phyloP scores from a whole-genome alignment of 2,329 filamentous ascomycete genomes.

The Alternaria rosae region DNA sequence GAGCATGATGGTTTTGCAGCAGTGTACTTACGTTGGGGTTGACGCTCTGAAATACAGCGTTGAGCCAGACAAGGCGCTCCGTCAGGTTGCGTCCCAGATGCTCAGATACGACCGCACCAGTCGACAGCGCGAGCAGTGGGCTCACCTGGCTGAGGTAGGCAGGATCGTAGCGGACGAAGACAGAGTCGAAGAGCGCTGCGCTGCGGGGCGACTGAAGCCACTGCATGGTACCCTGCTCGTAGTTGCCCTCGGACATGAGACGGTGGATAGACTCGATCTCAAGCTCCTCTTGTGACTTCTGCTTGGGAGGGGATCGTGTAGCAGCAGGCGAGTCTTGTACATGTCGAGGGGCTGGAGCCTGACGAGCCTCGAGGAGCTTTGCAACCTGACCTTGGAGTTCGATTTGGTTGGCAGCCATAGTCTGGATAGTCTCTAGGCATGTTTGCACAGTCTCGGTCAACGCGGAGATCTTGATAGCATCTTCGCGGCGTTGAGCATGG shows the following conservation, averaged over 20 bases:
- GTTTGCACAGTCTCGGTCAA: slow-evolving; percentile 72
- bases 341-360: slow-evolving; percentile 14
- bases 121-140: slow-evolving; percentile 66
- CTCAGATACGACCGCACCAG: slow-evolving; percentile 68
- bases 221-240: slow-evolving; percentile 58
- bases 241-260: slow-evolving; percentile 65
- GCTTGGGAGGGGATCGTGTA: slow-evolving; percentile 51
- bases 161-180: slow-evolving; percentile 66
- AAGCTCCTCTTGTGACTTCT: slow-evolving; percentile 59
- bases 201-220: slow-evolving; percentile 70
- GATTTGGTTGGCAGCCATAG: slow-evolving; percentile 72
- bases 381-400: slow-evolving; percentile 68
- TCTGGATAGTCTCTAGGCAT: slow-evolving; percentile 72
- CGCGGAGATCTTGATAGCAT: slow-evolving; percentile 73
- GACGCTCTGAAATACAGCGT: slow-evolving; percentile 62
- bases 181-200: slow-evolving; percentile 66
- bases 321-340: slow-evolving; percentile 33
- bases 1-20: not conserved
- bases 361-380: slow-evolving; percentile 52
- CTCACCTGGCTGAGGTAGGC: slow-evolving; percentile 63
- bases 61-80: slow-evolving; percentile 67
- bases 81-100: slow-evolving; percentile 61
- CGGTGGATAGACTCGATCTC: slow-evolving; percentile 70
- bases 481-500: slow-evolving; percentile 60
- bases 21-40: slow-evolving; percentile 58